Base-by-base conservation (phyloP, 306 rosid species). In the Ziziphus jujuba region DNA sequence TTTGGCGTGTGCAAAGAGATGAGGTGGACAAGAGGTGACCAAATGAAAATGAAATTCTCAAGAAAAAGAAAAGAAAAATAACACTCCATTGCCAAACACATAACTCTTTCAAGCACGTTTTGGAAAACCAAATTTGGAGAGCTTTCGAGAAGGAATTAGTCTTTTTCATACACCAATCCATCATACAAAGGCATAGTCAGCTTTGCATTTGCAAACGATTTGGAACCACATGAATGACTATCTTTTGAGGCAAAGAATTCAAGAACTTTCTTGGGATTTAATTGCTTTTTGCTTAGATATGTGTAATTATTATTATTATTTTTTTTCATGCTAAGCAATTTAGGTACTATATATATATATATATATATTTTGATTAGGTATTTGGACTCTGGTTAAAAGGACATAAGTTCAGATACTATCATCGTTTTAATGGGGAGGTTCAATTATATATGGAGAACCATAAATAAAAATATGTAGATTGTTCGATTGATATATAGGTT, bases 281-380 rank as follows among this genome's bases (percentile, higher is more conserved):
- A 80, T 74, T 68, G 59, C 57, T 63, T 69, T 74, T 59, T 40
- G 62, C 76, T 72, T 73, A 70, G 80, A 33, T 65, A 58, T 60
- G 69, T 34, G 52, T 75, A 33, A 5, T 7, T 38, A 0, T 34
- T 33, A 1, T 7, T 7, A 0, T 38, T 38, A 2, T 40, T 7
- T 40, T 40, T 31, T 77, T 81, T 61, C 76, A 7, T 60, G 87
- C 79, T 72, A 81, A 83, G 65, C 86, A 83, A 88, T 84, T 91
- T 91, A 72, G 96, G 91, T 77, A 72, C 1, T 24, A 10, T 1
- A 28, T 2, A 0, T 8, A 1, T 10, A 40, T 0, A n/a, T n/a
- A n/a, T n/a, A n/a, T n/a, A n/a, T n/a, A n/a, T n/a, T n/a, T n/a
- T n/a, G n/a, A n/a, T n/a, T n/a, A 10, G 4, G 10, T 0, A 9